Base-by-base conservation (phyloP, 75 land plant species). In the Picea sitchensis region DNA sequence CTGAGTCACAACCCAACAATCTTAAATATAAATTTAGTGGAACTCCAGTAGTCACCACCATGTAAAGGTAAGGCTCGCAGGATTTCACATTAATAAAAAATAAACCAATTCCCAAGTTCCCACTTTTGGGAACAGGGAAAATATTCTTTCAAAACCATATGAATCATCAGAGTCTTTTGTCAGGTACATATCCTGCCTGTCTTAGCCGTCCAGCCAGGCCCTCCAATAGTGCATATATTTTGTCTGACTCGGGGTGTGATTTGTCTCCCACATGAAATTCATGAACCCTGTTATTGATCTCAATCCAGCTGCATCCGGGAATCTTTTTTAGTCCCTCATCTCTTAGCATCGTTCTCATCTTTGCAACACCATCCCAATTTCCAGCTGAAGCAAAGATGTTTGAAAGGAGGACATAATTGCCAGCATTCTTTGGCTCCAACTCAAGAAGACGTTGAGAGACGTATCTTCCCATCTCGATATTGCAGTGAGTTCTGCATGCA, bases 231-330 rank as follows among this genome's bases (percentile, higher is more conserved):
- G 88, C 87, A 59, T 91, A 84, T 14, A 87, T 68, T 78, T 87
- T 80, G 44, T 84, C 87, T 0, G 78, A 78, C 34, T 83, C 89
- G 2, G 93, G 93, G 74, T 89, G 83, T 57, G 77, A 61, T 63
- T 87, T 88, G 73, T 91, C 93, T 32, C 85, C 86, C 2, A 89
- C 87, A 0, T 56, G 63, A 59, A 91, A 87, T 20, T 88, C 83
- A 58, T 87, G 85, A 1, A 91, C 60, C 76, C 76, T 84, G 79
- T 75, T 83, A 30, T 75, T 81, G 11, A 89, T 84, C 80, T 89
- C 93, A 78, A 91, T 89, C 87, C 87, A 91, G 64, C 91, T 87
- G 62, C 89, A 79, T 41, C 91, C 91, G 0, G 87, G 69, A 32
- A 90, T 78, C 63, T 90, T 90, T 65, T 85, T 81, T 34, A 90